These are phyloP conservation scores for Ceriops decandra DNA, from an alignment of 345 rosid genomes.

Conservation along the genomic window DNA sequence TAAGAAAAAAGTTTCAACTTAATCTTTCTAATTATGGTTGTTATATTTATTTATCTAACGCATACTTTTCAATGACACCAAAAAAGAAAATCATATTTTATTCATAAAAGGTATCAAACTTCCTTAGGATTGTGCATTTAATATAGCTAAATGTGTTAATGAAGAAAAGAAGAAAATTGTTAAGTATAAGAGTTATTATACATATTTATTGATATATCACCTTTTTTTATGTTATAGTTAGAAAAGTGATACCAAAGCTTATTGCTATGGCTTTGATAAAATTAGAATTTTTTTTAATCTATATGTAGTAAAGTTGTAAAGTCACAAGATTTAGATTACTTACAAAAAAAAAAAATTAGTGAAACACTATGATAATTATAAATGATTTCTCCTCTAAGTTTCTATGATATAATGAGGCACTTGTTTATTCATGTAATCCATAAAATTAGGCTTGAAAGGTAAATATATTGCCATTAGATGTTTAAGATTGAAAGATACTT, in stretches of 20 bases:
- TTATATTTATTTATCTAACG: no score
- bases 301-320: background rate
- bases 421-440: background rate
- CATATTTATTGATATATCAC: background rate
- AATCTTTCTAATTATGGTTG: no score
- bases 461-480: constrained; percentile 1
- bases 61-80: no score
- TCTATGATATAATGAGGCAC: background rate
- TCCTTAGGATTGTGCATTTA: no score
- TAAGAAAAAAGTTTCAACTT: no score
- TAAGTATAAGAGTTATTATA: no score
- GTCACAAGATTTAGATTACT: background rate
- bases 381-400: background rate
- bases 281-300: background rate
- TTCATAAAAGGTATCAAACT: no score
- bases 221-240: no score
- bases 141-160: no score
- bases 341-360: background rate
- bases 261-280: background rate
- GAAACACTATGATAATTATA: background rate
- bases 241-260: background rate
- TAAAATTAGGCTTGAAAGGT: background rate
- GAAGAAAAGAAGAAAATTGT: no score
- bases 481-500: constrained; percentile 5
- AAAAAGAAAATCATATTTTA: no score